A percentile compares a stretch with the other conserved stretches of the same genome.
Conservation (phyloP, 495 filamentous ascomycete genomes). For the Aspergillus panamensis region DNA sequence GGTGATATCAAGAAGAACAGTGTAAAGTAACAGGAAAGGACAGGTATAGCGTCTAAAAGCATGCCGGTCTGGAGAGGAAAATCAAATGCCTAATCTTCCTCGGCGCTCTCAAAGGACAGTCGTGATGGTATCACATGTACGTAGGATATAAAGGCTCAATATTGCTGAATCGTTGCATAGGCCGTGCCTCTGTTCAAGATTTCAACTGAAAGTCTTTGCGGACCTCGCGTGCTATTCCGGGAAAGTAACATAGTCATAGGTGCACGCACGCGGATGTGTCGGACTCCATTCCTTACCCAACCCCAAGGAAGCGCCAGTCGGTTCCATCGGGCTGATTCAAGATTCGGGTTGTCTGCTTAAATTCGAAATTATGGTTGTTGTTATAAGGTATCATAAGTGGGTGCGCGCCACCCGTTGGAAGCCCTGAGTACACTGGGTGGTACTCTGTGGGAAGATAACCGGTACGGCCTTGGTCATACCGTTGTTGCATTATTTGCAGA, state of each 20-base stretch:
- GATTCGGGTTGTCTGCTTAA: conserved; percentile 38
- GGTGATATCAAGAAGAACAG: background rate
- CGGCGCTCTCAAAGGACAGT: conserved; percentile 11
- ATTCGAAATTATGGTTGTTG: conserved; percentile 36
- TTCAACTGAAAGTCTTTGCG: too few species aligned
- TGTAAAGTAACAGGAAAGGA: background rate
- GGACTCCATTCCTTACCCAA: conserved; percentile 31
- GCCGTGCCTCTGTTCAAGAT: background rate
- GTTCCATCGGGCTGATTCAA: conserved; percentile 45
- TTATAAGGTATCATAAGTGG: conserved; percentile 41
- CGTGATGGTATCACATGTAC: conserved; percentile 2
- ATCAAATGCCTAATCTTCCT: background rate
- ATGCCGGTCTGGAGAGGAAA: background rate
- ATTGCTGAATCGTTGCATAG: background rate
- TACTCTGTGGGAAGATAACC: conserved; percentile 40
- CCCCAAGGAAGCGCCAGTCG: conserved; percentile 46
- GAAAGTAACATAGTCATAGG: background rate
- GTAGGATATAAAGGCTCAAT: background rate
- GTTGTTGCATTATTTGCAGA: conserved; percentile 35
- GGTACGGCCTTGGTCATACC: conserved; percentile 36
- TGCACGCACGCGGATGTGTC: background rate
- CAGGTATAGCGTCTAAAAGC: background rate
- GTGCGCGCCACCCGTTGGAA: conserved; percentile 33
- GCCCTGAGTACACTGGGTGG: conserved; percentile 31
- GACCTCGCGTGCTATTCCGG: background rate